Evolutionary conservation across 345 rosid genomes (phyloP).

Genomic region (Clarkia xantiana): DNA sequence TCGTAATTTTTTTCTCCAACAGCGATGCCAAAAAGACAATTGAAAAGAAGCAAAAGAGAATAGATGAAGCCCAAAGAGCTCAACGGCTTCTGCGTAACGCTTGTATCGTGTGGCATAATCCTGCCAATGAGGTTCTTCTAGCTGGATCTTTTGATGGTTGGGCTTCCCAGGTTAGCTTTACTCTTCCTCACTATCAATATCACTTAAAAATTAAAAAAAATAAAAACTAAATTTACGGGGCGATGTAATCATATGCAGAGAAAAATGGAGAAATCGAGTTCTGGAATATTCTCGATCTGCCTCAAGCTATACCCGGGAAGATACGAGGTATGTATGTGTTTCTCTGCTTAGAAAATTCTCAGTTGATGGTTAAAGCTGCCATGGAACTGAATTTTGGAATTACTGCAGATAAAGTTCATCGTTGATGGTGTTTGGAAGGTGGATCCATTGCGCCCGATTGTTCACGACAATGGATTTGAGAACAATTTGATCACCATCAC

Average conservation of each 20-base stretch:
- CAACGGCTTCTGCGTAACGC: conserved; percentile 47
- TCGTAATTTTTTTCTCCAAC: conserved; percentile 5
- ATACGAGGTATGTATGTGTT: conserved; percentile 43
- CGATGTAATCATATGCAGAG: conserved; percentile 28
- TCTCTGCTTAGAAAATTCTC: neutral
- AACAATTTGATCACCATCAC: conserved; percentile 66
- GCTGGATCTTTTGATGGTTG: conserved; percentile 94
- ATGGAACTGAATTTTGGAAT: too few relatives aligned
- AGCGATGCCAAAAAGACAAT: conserved; percentile 65
- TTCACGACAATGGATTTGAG: conserved; percentile 40
- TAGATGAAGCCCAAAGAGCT: conserved; percentile 51
- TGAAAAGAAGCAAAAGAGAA: conserved; percentile 60
- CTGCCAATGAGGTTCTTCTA: conserved; percentile 69
- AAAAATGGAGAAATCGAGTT: conserved; percentile 68
- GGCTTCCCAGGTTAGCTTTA: conserved; percentile 58
- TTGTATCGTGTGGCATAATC: conserved; percentile 73
- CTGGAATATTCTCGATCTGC: conserved; percentile 47
- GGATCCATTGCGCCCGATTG: conserved; percentile 82
- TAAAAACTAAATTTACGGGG: neutral
- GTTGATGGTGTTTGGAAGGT: conserved; percentile 92
- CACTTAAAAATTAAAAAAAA: neutral
- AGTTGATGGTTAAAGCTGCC: too few relatives aligned
- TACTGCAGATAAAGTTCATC: conserved; percentile 65
- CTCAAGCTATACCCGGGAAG: conserved; percentile 79
- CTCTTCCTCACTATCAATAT: neutral